Evolutionary conservation across 768 basidiomycete genomes (phyloP), one percentile per base, ranked within the genome.

Genomic region (Phanerochaete sordida): DNA sequence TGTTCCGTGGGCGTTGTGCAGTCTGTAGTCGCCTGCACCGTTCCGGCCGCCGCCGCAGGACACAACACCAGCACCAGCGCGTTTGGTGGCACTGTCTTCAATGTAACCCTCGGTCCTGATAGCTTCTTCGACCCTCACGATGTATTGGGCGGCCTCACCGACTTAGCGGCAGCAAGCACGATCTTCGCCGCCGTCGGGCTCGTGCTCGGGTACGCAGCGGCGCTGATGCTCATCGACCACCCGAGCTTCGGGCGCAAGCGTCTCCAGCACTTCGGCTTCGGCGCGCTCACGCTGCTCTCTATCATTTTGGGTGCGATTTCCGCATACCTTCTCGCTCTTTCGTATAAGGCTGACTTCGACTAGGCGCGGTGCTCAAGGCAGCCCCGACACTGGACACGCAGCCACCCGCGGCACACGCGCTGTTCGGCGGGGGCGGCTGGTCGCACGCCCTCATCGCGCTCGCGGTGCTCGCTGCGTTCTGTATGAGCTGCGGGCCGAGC

Each of bases 171-270:
- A 0, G 89, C 88, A 3, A 84, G 83, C 62, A 77, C 91, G 39
- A 89, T 91, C 69, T 81, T 92, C 62, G 87, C 87, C 1, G 83
- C 77, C 2, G 81, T 90, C 19, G 90, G 91, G 30, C 91, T 90
- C 67, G 85, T 91, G 3, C 90, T 90, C 15, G 90, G 88, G 12
- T 90, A 91, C 75, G 91, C 87, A 67, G 84, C 76, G 6, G 78
- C 88, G 0, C 73, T 91, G 43, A 68, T 91, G 31, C 83, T 83
- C 1, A 86, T 91, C 60, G 90, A 91, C 73, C 81, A 80, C 55
- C 79, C n/a, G n/a, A n/a, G n/a, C n/a, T n/a, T 90, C 11, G 89
- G 90, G 0, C 80, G 90, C 21, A 91, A 90, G 66, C 77, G 78
- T 72, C 90, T 92, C 62, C 90, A 92, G 66, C 74, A 90, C 23